A percentile compares a stretch with the other conserved stretches of the same genome.
phyloP scores from a whole-genome alignment of 164 flowering plant species.

The Kingdonia uniflora region DNA sequence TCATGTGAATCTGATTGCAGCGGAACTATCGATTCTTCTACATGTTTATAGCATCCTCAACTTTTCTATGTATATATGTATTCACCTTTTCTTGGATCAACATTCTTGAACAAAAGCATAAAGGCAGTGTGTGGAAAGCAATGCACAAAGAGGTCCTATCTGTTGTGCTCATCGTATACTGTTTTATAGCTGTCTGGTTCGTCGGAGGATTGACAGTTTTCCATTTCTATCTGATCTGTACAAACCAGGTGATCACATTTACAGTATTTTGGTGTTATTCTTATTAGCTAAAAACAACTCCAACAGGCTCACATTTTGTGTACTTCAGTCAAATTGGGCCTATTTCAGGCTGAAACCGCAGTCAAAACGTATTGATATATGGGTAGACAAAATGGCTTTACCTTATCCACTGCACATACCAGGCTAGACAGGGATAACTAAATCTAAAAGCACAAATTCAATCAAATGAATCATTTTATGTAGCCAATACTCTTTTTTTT shows the following conservation, averaged over 20 bases:
- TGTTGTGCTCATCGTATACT: constrained; percentile 63
- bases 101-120: constrained; percentile 21
- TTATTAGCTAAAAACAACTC: too few relatives aligned
- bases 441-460: too few relatives aligned
- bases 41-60: constrained; percentile 61
- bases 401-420: too few relatives aligned
- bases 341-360: too few relatives aligned
- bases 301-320: too few relatives aligned
- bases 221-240: constrained; percentile 76
- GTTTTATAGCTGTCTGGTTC: constrained; percentile 90
- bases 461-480: too few relatives aligned
- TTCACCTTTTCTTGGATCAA: constrained; percentile 53
- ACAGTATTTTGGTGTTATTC: too few relatives aligned
- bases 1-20: constrained; percentile 38
- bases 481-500: too few relatives aligned
- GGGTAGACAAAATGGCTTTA: too few relatives aligned
- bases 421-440: too few relatives aligned
- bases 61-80: constrained; percentile 65
- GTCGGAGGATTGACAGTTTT: constrained; percentile 89
- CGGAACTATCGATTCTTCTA: constrained; percentile 82
- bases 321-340: too few relatives aligned
- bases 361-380: too few relatives aligned
- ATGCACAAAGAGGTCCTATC: constrained; percentile 44
- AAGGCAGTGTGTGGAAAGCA: constrained; percentile 21
- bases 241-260: constrained; percentile 84